Conservation (phyloP, 2,329 filamentous ascomycete species). For the Hypocrella siamensis region DNA sequence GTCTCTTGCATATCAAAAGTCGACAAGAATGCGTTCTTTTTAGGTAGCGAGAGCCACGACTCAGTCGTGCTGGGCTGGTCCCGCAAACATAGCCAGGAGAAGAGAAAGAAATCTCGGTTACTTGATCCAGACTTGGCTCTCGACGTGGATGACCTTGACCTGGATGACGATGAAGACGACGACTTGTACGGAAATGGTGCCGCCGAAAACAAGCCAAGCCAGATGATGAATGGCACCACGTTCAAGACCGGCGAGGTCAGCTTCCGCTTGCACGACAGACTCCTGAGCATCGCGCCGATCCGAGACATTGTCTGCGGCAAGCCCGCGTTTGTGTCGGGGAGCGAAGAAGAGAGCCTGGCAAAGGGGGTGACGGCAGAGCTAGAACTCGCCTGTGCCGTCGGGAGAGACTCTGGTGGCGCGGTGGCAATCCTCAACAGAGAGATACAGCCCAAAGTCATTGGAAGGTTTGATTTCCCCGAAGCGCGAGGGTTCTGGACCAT, state of each 20-base stretch:
- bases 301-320: constrained; percentile 57
- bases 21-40: constrained; percentile 55
- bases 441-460: constrained; percentile 57
- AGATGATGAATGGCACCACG: constrained; percentile 21
- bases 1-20: constrained; percentile 58
- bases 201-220: constrained; percentile 40
- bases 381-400: constrained; percentile 45
- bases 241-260: constrained; percentile 46
- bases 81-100: constrained; percentile 46
- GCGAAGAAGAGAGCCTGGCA: constrained; percentile 25
- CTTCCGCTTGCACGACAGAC: constrained; percentile 62
- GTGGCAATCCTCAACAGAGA: constrained; percentile 65
- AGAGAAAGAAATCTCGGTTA: constrained; percentile 47
- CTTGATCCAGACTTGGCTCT: constrained; percentile 36
- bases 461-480: constrained; percentile 55
- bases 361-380: constrained; percentile 37
- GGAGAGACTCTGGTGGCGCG: constrained; percentile 49
- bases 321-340: constrained; percentile 24
- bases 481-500: constrained; percentile 73
- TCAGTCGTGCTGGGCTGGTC: constrained; percentile 72
- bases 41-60: constrained; percentile 73
- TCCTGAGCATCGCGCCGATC: constrained; percentile 69
- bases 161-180: constrained; percentile 49
- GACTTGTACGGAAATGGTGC: constrained; percentile 45
- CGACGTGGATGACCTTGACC: constrained; percentile 34